Evolutionary conservation across 2,329 filamentous ascomycete species (phyloP), one percentile per base, ranked within the genome.

Genomic region (Aspergillus sp.): DNA sequence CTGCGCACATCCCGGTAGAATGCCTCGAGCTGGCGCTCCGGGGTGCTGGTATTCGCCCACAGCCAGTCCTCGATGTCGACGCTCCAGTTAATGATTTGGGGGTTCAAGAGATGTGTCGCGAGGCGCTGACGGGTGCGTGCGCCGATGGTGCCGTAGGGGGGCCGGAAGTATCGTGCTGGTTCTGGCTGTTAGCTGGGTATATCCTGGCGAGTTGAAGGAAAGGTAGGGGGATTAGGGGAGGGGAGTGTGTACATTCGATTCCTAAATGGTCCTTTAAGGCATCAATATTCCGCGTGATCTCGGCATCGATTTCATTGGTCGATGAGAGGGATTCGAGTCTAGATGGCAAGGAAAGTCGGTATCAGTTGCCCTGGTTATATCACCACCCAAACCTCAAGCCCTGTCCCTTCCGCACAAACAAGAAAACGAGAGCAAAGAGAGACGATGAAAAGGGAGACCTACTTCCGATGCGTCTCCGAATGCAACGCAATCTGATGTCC

Each of bases 21-120:
- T 12, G 87, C 85, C 3, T 85, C 84, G 14, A 89, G 75, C 74
- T 90, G 88, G 67, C 86, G 86, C 76, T 89, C 84, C 0, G 87
- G 87, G 3, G 86, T 89, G 49, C 75, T 68, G 0, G 80, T 82
- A 69, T 82, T 75, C 1, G 85, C 87, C 86, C 87, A 90, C 24
- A 88, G 68, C 86, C 87, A 90, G 70, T 90, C 88, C 77, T 90
- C 85, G 32, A 90, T 84, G 67, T 90, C 87, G 49, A 90, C 84
- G 67, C 82, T 86, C 88, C 87, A 90, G 71, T 85, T 86, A 54
- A 89, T 82, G 49, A 90, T 83, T 64, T 84, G 83, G 1, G 85
- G 81, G 14, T 83, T 79, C 1, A 80, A 76, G 20, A 82, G 80
- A 16, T 73, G 72, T 22, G 79, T 77, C 0, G 86, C 83, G 29